Conservation (phyloP, 345 rosid species). For the Hypericum perforatum region DNA sequence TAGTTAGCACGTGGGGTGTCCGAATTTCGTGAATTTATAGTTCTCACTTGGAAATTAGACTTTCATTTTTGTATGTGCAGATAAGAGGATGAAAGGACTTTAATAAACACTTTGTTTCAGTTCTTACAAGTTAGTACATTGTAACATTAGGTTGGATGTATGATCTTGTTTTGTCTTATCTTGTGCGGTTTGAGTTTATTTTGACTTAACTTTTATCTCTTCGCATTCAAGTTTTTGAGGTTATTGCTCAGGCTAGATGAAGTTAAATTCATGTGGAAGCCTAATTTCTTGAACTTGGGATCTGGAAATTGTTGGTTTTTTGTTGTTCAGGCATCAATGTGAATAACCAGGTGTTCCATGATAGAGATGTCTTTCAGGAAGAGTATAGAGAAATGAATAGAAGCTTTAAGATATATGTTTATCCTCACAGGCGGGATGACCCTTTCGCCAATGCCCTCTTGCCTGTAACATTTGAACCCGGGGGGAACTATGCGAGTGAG, state of each 20-base stretch:
- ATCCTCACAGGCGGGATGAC: conserved; percentile 38
- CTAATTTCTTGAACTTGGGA: conserved; percentile 5
- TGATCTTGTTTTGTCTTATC: too few relatives aligned
- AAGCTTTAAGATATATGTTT: conserved; percentile 46
- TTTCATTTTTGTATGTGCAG: too few relatives aligned
- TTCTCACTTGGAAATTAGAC: too few relatives aligned
- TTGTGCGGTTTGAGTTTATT: too few relatives aligned
- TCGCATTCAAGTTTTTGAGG: not conserved
- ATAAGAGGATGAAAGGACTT: too few relatives aligned
- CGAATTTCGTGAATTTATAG: too few relatives aligned
- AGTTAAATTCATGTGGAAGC: not conserved
- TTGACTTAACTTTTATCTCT: not conserved
- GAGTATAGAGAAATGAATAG: conserved; percentile 46
- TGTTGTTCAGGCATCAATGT: conserved; percentile 33
- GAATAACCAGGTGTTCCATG: conserved; percentile 35
- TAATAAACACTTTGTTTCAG: too few relatives aligned
- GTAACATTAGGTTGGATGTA: too few relatives aligned
- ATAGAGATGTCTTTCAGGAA: conserved; percentile 35
- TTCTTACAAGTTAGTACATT: too few relatives aligned
- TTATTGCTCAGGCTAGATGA: not conserved
- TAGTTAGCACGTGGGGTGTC: too few relatives aligned
- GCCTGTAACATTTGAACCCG: conserved; percentile 37
- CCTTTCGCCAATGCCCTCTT: conserved; percentile 37
- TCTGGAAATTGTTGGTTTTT: conserved; percentile 25
- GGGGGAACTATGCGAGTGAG: conserved; percentile 52